These are phyloP conservation scores for Trichoderma endophyticum DNA, from an alignment of 2,329 filamentous ascomycete species.

Conservation along the genomic window DNA sequence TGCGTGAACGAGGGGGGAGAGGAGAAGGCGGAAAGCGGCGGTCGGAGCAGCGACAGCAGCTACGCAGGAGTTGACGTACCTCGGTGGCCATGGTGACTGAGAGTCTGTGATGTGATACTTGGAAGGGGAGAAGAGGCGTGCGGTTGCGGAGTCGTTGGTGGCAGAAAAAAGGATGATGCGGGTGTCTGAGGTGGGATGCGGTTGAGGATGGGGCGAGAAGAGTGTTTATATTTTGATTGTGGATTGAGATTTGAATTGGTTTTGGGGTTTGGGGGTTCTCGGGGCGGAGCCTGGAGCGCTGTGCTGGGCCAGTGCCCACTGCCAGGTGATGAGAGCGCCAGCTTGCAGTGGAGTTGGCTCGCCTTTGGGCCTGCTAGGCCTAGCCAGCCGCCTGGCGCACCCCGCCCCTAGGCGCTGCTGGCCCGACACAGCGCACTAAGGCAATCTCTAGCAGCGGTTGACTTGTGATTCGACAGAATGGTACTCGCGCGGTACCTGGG, in stretches of 20 bases:
- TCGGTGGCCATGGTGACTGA: constrained; percentile 33
- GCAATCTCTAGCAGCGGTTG: constrained; percentile 1
- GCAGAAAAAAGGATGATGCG: constrained; percentile 24
- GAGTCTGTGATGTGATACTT: constrained; percentile 11
- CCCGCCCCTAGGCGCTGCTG: constrained; percentile 14
- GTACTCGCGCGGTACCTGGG: background rate
- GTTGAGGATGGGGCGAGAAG: constrained; percentile 27
- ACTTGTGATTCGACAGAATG: background rate
- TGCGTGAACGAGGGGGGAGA: constrained; percentile 24
- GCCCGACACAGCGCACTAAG: constrained; percentile 5
- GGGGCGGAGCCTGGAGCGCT: constrained; percentile 14
- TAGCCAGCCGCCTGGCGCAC: constrained; percentile 15
- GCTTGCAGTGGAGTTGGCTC: constrained; percentile 16
- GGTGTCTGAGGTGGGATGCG: constrained; percentile 26
- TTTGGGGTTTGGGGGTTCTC: constrained; percentile 21
- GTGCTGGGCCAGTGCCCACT: constrained; percentile 3
- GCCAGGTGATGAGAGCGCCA: constrained; percentile 14
- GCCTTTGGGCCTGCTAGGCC: constrained; percentile 4
- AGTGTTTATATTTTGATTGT: constrained; percentile 34
- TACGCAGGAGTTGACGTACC: constrained; percentile 27
- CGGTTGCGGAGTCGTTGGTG: constrained; percentile 19
- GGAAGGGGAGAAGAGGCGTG: constrained; percentile 7
- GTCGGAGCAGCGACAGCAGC: constrained; percentile 19
- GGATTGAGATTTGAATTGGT: constrained; percentile 25
- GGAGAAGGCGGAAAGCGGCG: constrained; percentile 25